Conservation (phyloP, 441 rosid genomes). For the Brassica hybrid region DNA sequence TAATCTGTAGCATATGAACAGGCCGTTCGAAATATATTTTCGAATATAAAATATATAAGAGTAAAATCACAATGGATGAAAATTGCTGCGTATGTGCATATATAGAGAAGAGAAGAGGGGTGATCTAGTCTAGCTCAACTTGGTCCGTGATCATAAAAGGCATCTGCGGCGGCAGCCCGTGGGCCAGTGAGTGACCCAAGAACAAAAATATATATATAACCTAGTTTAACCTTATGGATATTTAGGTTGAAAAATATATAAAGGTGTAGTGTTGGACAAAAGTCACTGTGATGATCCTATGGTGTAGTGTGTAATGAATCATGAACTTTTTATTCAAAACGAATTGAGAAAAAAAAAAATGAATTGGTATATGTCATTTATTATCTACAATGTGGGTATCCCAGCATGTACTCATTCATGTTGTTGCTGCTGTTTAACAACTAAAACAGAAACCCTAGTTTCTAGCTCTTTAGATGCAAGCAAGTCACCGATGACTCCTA, state of each 20-base stretch:
- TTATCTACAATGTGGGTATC: neutral
- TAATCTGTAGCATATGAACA: neutral
- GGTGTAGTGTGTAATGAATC: neutral
- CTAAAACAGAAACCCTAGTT: conserved; percentile 43
- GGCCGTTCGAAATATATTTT: neutral
- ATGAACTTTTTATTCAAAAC: neutral
- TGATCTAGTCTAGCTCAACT: neutral
- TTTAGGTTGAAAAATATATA: neutral
- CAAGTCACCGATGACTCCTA: conserved; percentile 51
- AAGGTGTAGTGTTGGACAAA: neutral
- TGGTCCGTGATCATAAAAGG: neutral
- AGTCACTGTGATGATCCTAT: neutral
- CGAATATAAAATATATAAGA: neutral
- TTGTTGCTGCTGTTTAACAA: conserved; percentile 44
- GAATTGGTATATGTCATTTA: neutral
- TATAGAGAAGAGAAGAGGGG: neutral
- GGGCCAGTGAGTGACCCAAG: neutral
- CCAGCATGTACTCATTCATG: conserved; percentile 14
- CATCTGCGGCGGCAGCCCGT: no score
- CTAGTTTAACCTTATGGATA: neutral
- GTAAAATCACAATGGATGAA: neutral
- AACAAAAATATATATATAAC: neutral
- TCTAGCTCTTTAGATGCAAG: conserved; percentile 50
- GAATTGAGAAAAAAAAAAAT: neutral
- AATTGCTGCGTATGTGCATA: neutral